Evolutionary conservation across 2,329 filamentous ascomycete genomes (phyloP), one percentile per base, ranked within the genome.

Genomic region (Fusarium sambucinum): DNA sequence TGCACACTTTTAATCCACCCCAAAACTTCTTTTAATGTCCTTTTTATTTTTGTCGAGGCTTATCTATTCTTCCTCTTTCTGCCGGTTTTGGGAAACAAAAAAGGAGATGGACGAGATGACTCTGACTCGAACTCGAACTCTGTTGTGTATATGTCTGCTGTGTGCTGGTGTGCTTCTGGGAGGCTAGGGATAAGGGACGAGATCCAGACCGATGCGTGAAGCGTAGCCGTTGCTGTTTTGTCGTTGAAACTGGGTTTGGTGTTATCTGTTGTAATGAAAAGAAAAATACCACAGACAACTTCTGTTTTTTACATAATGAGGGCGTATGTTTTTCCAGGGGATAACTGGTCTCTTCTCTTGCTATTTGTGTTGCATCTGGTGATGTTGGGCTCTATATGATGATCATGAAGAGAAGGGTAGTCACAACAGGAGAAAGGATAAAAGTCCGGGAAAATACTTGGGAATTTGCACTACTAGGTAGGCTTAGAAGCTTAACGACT

Each of bases 211-310:
- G 59, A 68, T 66, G 56, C 52, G 61, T 64, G 59, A 71, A 73
- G 71, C 70, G 67, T 68, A 70, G 68, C 68, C 68, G 59, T 68
- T 64, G 48, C 55, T 72, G 69, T 70, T 68, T 68, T 53, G 59
- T 66, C 63, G 69, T 69, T 67, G 59, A 45, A 47, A 55, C 51
- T 44, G 60, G 60, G 71, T 63, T 48, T 63, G 71, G 59, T 72
- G 70, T 69, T 50, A 58, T 73, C 57, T 67, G 62, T 72, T 73
- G 64, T 73, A 73, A 73, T 73, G 71, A 71, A 70, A 55, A 71
- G 70, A 45, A 72, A 55, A 66, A 55, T 69, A 63, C 17, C 58
- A 62, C 66, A 64, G 52, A 62, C 59, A 63, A 62, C 63, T 51
- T 53, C 30, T 53, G 35, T 16, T 14, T 55, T 64, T n/a, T 25